These are phyloP conservation scores for Pseudonectria buxi DNA, from an alignment of 2,329 filamentous ascomycete species.

Conservation along the genomic window DNA sequence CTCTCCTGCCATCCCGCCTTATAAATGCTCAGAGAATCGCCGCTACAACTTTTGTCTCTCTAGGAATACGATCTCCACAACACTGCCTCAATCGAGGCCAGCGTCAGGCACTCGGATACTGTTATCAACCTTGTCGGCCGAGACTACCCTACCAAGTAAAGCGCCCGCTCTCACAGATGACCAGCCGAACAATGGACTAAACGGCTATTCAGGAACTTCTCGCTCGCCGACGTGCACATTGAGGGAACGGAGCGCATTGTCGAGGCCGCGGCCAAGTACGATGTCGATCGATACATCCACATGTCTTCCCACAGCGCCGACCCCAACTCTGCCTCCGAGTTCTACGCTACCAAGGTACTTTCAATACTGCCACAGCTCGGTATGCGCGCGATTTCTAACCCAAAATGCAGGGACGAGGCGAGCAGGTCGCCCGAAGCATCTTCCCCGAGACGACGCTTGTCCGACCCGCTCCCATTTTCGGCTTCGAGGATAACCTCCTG, in stretches of 20 bases:
- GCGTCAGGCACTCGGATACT: constrained; percentile 91
- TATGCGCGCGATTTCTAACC: constrained; percentile 9
- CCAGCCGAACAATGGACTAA: constrained; percentile 12
- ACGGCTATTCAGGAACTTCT: constrained; percentile 70
- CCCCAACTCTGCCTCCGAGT: constrained; percentile 74
- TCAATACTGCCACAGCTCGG: neutral
- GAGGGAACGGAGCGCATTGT: constrained; percentile 88
- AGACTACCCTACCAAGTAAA: constrained; percentile 91
- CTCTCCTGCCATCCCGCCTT: neutral
- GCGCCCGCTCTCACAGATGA: constrained; percentile 3
- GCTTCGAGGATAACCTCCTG: constrained; percentile 88
- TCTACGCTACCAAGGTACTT: constrained; percentile 79
- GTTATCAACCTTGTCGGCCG: constrained; percentile 95
- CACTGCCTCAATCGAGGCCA: constrained; percentile 91
- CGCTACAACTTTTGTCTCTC: constrained; percentile 11
- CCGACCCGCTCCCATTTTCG: constrained; percentile 86
- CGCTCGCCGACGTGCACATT: constrained; percentile 84
- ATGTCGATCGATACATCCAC: constrained; percentile 93
- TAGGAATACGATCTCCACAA: constrained; percentile 94
- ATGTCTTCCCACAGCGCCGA: constrained; percentile 91
- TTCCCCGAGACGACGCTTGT: constrained; percentile 98
- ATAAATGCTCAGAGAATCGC: neutral
- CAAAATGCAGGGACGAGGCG: constrained; percentile 59
- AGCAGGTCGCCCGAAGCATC: constrained; percentile 76
- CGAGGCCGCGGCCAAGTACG: constrained; percentile 94